Percentiles rank a stretch among this genome's conserved stretches.
Evolutionary conservation across 2,329 filamentous ascomycete genomes (phyloP).

Genomic region (Talaromyces sp.): DNA sequence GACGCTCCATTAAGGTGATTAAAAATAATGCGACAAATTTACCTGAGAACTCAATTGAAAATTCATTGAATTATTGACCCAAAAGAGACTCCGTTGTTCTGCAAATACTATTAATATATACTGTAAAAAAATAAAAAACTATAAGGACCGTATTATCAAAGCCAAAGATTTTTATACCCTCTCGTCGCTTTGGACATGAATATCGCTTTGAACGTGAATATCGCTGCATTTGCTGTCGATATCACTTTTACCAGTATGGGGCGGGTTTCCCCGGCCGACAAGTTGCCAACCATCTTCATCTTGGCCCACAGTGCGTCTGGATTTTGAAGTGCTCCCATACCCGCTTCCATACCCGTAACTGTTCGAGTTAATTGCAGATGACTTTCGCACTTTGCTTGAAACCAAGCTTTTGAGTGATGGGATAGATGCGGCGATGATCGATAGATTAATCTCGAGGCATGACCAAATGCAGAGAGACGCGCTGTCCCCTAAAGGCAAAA

Average conservation of each 20-base stretch:
- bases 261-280: not conserved
- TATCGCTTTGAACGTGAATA: not conserved
- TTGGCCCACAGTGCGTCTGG: not conserved
- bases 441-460: not conserved
- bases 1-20: too few species aligned
- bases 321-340: not conserved
- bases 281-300: not conserved
- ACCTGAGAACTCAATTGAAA: too few species aligned
- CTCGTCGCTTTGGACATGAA: not conserved
- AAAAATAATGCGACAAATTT: too few species aligned
- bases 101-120: too few species aligned
- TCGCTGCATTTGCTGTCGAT: not conserved
- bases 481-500: not conserved
- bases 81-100: too few species aligned
- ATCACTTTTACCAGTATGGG: not conserved
- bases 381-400: not conserved
- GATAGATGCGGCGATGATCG: not conserved
- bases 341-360: not conserved
- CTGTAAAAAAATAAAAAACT: not conserved
- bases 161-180: not conserved
- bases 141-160: not conserved
- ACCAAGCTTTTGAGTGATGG: not conserved
- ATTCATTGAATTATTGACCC: too few species aligned
- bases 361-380: not conserved
- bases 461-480: not conserved